These are phyloP conservation scores for Gaultheria prostrata DNA, from an alignment of 148 eudicot genomes.

Conservation along the genomic window DNA sequence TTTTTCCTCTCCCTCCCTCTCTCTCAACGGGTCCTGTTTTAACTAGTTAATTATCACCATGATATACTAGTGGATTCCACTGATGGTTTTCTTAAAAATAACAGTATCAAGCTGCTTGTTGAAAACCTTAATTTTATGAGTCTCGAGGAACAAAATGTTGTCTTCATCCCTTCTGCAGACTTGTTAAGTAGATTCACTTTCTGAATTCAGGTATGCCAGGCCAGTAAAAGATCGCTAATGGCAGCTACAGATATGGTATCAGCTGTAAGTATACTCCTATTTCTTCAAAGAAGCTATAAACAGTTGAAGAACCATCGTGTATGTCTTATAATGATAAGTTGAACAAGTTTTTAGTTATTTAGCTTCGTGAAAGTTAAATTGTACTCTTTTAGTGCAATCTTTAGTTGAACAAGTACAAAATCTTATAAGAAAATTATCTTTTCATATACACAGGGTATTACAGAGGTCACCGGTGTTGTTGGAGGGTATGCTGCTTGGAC, in stretches of 20 bases:
- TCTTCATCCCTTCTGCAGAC: neutral
- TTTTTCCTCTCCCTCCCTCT: neutral
- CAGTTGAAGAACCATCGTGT: neutral
- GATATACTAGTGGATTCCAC: neutral
- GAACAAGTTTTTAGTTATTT: neutral
- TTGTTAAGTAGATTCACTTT: neutral
- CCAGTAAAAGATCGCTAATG: conserved; percentile 75
- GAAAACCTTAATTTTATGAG: neutral
- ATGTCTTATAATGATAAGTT: neutral
- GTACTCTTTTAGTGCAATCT: neutral
- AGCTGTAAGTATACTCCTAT: conserved; percentile 51
- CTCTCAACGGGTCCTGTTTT: too few species aligned
- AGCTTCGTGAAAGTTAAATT: neutral
- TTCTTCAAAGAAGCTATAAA: neutral
- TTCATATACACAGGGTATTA: conserved; percentile 50
- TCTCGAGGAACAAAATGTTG: neutral
- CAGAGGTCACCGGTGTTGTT: conserved; percentile 51
- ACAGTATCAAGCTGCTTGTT: neutral
- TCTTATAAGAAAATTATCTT: neutral
- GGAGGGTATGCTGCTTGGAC: conserved; percentile 75
- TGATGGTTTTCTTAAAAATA: neutral
- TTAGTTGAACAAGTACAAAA: too few species aligned
- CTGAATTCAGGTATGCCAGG: conserved; percentile 59
- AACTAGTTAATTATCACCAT: too few species aligned
- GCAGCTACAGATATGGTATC: conserved; percentile 68